Evolutionary conservation across 768 basidiomycete genomes (phyloP).

Genomic region (Boletus vermiculosoides): DNA sequence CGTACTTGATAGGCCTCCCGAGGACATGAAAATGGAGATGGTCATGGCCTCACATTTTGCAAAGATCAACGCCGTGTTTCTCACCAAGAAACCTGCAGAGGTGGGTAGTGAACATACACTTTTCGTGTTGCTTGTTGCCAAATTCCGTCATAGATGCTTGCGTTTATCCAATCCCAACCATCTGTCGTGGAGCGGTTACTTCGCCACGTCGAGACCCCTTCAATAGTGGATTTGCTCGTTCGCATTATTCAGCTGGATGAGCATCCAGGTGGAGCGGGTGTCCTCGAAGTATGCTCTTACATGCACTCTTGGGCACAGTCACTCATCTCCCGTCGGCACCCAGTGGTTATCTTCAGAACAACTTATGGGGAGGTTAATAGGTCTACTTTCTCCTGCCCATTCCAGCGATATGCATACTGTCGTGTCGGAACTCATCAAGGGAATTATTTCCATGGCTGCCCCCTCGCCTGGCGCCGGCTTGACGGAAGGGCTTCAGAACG

Average conservation of each 20-base stretch:
- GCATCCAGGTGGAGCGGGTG: slow-evolving; percentile 72
- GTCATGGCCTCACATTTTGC: slow-evolving; percentile 90
- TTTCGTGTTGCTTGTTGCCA: slow-evolving; percentile 19
- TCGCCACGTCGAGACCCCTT: slow-evolving; percentile 81
- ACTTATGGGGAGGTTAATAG: slow-evolving; percentile 78
- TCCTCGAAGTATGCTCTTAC: slow-evolving; percentile 73
- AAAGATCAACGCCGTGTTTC: slow-evolving; percentile 87
- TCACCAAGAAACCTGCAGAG: slow-evolving; percentile 87
- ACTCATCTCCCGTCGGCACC: slow-evolving; percentile 30
- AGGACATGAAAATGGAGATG: slow-evolving; percentile 85
- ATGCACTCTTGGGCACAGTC: slow-evolving; percentile 30
- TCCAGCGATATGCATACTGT: slow-evolving; percentile 77
- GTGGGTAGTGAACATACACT: slow-evolving; percentile 43
- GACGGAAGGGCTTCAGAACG: slow-evolving; percentile 65
- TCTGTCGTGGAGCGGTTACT: slow-evolving; percentile 79
- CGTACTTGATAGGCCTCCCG: slow-evolving; percentile 72
- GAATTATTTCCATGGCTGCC: slow-evolving; percentile 91
- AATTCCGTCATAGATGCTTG: slow-evolving; percentile 69
- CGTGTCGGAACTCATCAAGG: slow-evolving; percentile 89
- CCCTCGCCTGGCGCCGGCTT: slow-evolving; percentile 79
- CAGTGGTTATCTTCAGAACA: slow-evolving; percentile 88
- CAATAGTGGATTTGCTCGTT: slow-evolving; percentile 88
- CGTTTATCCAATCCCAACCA: slow-evolving; percentile 84
- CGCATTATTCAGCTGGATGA: slow-evolving; percentile 91
- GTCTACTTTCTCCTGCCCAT: slow-evolving; percentile 76